Conservation (phyloP, 345 rosid species). For the Microthlaspi erraticum region DNA sequence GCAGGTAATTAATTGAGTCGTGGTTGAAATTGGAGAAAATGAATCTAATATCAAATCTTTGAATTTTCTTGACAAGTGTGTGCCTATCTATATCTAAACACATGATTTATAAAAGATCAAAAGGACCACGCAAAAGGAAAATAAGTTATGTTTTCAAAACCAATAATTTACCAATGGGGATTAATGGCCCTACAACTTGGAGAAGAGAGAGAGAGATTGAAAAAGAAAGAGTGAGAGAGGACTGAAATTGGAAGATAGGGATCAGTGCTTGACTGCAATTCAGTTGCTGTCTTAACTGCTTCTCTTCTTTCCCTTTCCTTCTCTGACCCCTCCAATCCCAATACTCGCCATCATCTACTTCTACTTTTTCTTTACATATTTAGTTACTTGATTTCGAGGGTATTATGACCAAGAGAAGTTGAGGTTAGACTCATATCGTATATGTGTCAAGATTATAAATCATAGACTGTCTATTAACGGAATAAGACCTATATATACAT, state of each 20-base stretch:
- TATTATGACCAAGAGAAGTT: conserved; percentile 31
- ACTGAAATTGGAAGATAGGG: conserved; percentile 36
- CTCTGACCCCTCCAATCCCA: conserved; percentile 47
- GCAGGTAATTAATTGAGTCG: conserved; percentile 15
- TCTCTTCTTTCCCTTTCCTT: conserved; percentile 48
- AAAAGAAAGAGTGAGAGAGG: conserved; percentile 15
- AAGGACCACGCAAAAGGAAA: conserved; percentile 44
- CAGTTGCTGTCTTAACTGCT: conserved; percentile 52
- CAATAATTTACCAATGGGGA: conserved; percentile 28
- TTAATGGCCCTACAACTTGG: conserved; percentile 38
- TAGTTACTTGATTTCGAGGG: conserved; percentile 11
- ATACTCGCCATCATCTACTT: conserved; percentile 39
- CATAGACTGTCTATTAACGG: neutral
- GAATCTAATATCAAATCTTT: conserved; percentile 28
- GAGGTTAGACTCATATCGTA: conserved; percentile 7
- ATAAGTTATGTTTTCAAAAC: conserved; percentile 37
- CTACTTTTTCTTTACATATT: conserved; percentile 18
- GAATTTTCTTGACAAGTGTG: conserved; percentile 34
- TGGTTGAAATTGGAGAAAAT: neutral
- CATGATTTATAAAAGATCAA: conserved; percentile 29
- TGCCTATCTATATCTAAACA: conserved; percentile 42
- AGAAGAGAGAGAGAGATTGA: conserved; percentile 24
- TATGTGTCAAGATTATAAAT: conserved; percentile 9
- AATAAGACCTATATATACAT: neutral
- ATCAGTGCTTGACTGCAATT: conserved; percentile 52